Conservation (phyloP, 331 rosid species). For the Dryas integrifolia region DNA sequence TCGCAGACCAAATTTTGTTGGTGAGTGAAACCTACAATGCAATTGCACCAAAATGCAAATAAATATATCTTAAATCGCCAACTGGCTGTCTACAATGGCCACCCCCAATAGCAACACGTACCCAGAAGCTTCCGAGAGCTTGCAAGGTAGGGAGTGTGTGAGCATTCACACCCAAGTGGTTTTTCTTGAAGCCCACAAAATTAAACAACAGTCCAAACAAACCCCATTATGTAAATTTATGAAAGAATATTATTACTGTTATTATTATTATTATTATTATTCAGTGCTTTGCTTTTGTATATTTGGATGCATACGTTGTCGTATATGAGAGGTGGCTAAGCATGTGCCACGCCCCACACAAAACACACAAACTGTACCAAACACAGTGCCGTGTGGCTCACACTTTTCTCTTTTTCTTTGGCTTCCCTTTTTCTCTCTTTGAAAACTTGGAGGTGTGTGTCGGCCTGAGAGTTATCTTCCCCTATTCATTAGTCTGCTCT, state of each 20-base stretch:
- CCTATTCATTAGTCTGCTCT: no score
- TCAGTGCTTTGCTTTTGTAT: constrained; percentile 34
- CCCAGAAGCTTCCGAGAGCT: neutral
- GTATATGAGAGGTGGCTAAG: constrained; percentile 40
- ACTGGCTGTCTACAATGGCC: neutral
- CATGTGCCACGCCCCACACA: constrained; percentile 54
- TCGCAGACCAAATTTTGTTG: neutral
- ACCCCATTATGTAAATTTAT: neutral
- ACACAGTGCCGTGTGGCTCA: constrained; percentile 46
- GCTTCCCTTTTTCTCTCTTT: neutral
- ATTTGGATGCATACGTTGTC: constrained; percentile 47
- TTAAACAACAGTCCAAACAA: constrained; percentile 16
- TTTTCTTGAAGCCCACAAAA: neutral
- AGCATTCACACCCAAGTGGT: neutral
- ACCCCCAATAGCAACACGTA: neutral
- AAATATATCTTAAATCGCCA: neutral
- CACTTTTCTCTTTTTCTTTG: constrained; percentile 8
- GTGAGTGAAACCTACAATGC: neutral
- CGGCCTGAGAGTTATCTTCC: no score
- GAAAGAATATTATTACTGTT: neutral
- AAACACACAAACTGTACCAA: constrained; percentile 31
- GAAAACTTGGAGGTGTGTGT: no score
- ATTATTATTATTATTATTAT: no score
- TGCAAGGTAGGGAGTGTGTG: neutral
- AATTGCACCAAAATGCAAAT: no score